phyloP scores from a whole-genome alignment of 169 alveolate genomes.

The Eimeria zaria region DNA sequence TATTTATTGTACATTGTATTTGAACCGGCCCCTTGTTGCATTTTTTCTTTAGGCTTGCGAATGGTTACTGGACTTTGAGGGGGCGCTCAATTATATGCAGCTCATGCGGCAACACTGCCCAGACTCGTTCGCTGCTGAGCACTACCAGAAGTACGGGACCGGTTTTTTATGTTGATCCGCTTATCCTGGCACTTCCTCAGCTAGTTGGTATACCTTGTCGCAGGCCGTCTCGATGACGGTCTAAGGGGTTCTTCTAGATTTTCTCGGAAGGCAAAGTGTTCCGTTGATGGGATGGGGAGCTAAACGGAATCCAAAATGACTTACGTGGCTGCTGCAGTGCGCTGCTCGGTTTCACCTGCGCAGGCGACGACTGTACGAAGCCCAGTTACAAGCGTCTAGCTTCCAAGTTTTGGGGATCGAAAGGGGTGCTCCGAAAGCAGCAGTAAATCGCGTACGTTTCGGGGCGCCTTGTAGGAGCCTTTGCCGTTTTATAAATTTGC shows the following conservation, averaged over 20 bases:
- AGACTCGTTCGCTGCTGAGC: conserved; percentile 50
- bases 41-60: conserved; percentile 72
- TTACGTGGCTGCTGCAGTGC: neutral
- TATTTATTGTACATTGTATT: neutral
- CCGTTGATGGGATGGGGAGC: neutral
- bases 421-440: conserved; percentile 77
- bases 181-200: neutral
- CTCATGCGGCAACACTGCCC: conserved; percentile 81
- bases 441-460: conserved; percentile 66
- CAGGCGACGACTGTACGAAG: conserved; percentile 74
- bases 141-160: conserved; percentile 44
- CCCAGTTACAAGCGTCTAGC: conserved; percentile 78
- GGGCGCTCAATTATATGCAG: conserved; percentile 68
- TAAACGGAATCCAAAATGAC: neutral
- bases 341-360: neutral
- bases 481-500: neutral
- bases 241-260: neutral
- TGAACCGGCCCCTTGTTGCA: neutral
- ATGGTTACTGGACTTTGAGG: conserved; percentile 80
- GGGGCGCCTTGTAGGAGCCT: neutral
- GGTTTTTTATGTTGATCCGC: neutral
- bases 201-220: neutral
- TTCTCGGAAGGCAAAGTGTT: neutral
- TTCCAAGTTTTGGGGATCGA: conserved; percentile 81
- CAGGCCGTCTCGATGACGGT: neutral